These are phyloP conservation scores for Tricholoma flavovirens DNA, from an alignment of 768 basidiomycete genomes.

Conservation along the genomic window DNA sequence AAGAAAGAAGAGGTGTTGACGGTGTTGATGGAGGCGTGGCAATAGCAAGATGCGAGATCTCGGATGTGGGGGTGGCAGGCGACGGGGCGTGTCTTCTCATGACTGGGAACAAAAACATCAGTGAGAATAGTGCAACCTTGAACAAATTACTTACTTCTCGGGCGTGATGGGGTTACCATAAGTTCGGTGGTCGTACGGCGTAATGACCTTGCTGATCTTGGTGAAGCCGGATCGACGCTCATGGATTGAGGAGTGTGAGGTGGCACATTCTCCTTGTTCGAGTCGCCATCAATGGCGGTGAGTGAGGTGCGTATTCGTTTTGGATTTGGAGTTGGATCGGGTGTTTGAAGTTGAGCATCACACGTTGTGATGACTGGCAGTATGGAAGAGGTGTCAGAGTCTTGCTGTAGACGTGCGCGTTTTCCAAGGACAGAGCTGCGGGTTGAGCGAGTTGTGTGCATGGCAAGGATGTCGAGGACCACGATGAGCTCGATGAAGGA, in stretches of 20 bases:
- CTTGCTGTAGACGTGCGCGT: conserved; percentile 36
- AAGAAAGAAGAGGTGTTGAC: conserved; percentile 41
- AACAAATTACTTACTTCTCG: conserved; percentile 34
- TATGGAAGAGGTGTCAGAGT: conserved; percentile 17
- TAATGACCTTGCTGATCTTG: conserved; percentile 34
- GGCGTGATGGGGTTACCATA: conserved; percentile 35
- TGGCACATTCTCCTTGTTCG: conserved; percentile 79
- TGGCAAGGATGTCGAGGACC: conserved; percentile 16
- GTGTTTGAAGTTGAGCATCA: conserved; percentile 47
- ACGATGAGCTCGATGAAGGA: conserved; percentile 14
- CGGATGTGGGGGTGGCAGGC: conserved; percentile 41
- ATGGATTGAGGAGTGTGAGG: conserved; percentile 41
- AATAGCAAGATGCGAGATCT: conserved; percentile 37
- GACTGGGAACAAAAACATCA: conserved; percentile 24
- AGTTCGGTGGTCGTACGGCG: conserved; percentile 33
- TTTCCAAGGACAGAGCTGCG: conserved; percentile 51
- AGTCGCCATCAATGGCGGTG: conserved; percentile 43
- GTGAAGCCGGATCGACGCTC: conserved; percentile 29
- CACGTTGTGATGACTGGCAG: conserved; percentile 23
- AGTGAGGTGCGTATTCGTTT: conserved; percentile 56
- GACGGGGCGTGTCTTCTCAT: conserved; percentile 39
- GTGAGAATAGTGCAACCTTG: background rate
- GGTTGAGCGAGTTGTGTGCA: conserved; percentile 37
- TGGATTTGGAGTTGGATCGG: conserved; percentile 56
- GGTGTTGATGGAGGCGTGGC: conserved; percentile 62